These are phyloP conservation scores for Irpex sp. DNA, from an alignment of 1,284 basidiomycete genomes.

Conservation along the genomic window DNA sequence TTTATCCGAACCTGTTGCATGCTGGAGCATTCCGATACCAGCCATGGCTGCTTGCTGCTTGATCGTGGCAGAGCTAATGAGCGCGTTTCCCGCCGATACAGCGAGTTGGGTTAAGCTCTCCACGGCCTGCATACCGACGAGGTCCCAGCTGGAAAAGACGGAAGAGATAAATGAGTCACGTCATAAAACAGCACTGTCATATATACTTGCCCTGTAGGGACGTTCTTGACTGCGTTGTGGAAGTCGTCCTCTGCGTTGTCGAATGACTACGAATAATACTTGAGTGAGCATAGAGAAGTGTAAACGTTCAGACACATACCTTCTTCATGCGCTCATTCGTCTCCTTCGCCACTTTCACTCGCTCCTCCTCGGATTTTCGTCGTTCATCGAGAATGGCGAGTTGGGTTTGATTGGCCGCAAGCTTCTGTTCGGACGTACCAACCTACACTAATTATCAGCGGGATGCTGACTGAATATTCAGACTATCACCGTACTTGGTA, in stretches of 20 bases:
- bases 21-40: not conserved
- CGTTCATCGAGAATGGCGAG: not conserved
- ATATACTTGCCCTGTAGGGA: not conserved
- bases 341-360: not conserved
- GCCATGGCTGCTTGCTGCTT: not conserved
- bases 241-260: slow-evolving; percentile 1
- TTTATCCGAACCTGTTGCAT: not conserved
- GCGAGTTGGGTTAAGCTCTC: not conserved
- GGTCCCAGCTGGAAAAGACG: not conserved
- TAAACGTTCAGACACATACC: not conserved
- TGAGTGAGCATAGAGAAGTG: not conserved
- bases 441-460: not conserved
- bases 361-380: not conserved
- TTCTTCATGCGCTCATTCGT: not conserved
- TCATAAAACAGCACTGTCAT: not conserved
- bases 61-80: not conserved
- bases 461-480: not conserved
- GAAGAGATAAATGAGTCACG: not conserved
- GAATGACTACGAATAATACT: not conserved
- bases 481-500: not conserved
- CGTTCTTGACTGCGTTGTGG: slow-evolving; percentile 1
- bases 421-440: not conserved
- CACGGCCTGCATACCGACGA: not conserved
- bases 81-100: not conserved
- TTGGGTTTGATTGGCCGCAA: not conserved